These are phyloP conservation scores for Schoenoplectus triqueter DNA, from an alignment of 202 grass and related monocot genomes.

Conservation along the genomic window DNA sequence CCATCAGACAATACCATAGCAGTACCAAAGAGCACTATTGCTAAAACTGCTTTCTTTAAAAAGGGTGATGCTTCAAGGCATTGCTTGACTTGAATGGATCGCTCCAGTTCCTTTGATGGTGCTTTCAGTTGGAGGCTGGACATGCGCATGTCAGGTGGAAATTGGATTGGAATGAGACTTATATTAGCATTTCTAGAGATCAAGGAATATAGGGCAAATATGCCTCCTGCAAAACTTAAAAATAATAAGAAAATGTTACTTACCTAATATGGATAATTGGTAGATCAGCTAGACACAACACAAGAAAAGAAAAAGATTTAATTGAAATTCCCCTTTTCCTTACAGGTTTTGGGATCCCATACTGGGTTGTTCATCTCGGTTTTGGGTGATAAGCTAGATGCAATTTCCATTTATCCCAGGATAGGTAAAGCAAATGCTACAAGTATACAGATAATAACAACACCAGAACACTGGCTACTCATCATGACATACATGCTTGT, in stretches of 20 bases:
- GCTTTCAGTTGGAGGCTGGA: conserved; percentile 84
- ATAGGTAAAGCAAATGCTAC: conserved; percentile 23
- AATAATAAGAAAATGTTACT: conserved; percentile 23
- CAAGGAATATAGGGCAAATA: conserved; percentile 96
- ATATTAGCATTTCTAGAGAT: conserved; percentile 94
- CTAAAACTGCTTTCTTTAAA: conserved; percentile 75
- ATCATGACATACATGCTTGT: not conserved
- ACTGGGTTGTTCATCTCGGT: not conserved
- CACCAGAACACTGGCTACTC: not conserved
- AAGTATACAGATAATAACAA: conserved; percentile 22
- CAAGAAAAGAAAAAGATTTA: not conserved
- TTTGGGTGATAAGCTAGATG: not conserved
- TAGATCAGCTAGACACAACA: no score
- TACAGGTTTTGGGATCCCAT: not conserved
- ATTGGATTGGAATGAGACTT: conserved; percentile 87
- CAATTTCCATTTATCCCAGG: not conserved
- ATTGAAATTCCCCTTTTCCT: not conserved
- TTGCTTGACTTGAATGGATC: conserved; percentile 89
- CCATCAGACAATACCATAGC: conserved; percentile 95
- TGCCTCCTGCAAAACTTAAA: conserved; percentile 66
- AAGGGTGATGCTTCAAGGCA: conserved; percentile 70
- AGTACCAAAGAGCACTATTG: conserved; percentile 85
- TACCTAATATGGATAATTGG: not conserved
- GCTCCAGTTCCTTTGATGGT: conserved; percentile 78
- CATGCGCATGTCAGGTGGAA: conserved; percentile 82